Evolutionary conservation across 257 asterid genomes (phyloP).

Genomic region (Gentiana dahurica): DNA sequence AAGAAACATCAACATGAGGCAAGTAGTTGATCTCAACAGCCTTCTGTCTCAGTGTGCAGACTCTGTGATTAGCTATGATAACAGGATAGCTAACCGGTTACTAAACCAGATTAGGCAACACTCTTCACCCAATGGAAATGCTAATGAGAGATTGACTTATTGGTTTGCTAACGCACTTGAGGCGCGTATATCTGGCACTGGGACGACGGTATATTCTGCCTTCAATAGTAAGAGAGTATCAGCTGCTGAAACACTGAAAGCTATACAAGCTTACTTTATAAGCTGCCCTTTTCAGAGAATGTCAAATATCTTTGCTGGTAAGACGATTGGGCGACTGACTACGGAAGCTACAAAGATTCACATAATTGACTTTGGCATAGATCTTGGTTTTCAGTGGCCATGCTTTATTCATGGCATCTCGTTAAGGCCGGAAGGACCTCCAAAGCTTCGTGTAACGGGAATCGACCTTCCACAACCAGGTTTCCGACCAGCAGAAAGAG

Average conservation of each 20-base stretch:
- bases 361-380: conserved; percentile 30
- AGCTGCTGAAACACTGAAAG: conserved; percentile 17
- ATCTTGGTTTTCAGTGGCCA: conserved; percentile 39
- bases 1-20: conserved; percentile 8
- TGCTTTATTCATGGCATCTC: conserved; percentile 26
- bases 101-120: conserved; percentile 25
- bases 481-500: conserved; percentile 18
- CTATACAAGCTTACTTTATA: conserved; percentile 15
- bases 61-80: conserved; percentile 14
- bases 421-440: conserved; percentile 26
- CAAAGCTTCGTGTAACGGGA: conserved; percentile 24
- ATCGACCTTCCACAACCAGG: conserved; percentile 32
- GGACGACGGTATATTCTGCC: conserved; percentile 13
- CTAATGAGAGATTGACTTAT: conserved; percentile 23
- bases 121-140: conserved; percentile 26
- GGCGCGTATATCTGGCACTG: conserved; percentile 28
- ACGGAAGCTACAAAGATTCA: conserved; percentile 12
- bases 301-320: conserved; percentile 26
- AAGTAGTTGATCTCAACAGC: conserved; percentile 18
- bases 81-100: conserved; percentile 4
- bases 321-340: conserved; percentile 18
- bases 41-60: conserved; percentile 27
- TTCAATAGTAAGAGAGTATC: conserved; percentile 6
- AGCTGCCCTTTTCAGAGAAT: conserved; percentile 25
- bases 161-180: conserved; percentile 27